Evolutionary conservation across 257 asterid genomes (phyloP).

Genomic region (Rehmannia glutinosa): DNA sequence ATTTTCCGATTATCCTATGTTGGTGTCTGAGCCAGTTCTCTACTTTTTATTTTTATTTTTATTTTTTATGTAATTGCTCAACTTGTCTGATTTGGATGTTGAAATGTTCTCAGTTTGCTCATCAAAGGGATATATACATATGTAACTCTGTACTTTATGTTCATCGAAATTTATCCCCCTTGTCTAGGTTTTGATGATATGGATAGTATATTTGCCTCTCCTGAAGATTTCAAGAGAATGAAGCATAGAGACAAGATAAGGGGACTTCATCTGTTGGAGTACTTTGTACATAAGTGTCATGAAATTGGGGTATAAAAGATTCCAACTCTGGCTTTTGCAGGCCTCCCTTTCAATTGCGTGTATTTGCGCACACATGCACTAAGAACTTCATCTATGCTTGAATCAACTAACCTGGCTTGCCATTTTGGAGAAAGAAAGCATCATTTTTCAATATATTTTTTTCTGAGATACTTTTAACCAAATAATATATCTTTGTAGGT

Average conservation of each 20-base stretch:
- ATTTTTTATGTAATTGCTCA: not conserved
- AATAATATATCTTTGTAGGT: conserved; percentile 33
- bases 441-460: not conserved
- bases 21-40: not conserved
- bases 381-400: not conserved
- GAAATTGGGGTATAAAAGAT: conserved; percentile 62
- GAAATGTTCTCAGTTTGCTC: not conserved
- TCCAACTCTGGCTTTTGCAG: not conserved
- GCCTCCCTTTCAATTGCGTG: not conserved
- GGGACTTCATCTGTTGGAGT: conserved; percentile 79
- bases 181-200: conserved; percentile 70
- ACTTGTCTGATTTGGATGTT: not conserved
- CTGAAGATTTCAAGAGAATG: conserved; percentile 59
- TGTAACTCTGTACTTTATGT: not conserved
- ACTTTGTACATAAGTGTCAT: conserved; percentile 75
- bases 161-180: not conserved
- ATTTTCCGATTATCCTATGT: not conserved
- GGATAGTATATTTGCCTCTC: conserved; percentile 74
- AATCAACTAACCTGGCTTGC: not conserved
- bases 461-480: not conserved
- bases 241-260: conserved; percentile 50
- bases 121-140: not conserved
- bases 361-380: not conserved
- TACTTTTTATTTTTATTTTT: not conserved
- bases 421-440: not conserved